Evolutionary conservation across 2,329 filamentous ascomycete species (phyloP).

Genomic region (Trichoderma koningii): DNA sequence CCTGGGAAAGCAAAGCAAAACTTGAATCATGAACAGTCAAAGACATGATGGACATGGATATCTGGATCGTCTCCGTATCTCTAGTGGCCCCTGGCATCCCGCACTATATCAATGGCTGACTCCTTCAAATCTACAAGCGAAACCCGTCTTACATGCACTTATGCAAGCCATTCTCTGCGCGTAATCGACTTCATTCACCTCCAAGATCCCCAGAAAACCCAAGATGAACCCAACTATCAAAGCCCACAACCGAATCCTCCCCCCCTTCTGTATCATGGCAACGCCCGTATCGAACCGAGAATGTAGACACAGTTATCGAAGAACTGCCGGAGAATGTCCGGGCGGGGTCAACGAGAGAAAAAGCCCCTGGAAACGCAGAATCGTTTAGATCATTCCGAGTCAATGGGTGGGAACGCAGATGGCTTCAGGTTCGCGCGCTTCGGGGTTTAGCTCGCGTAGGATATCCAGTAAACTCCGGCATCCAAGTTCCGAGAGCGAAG

Average conservation of each 20-base stretch:
- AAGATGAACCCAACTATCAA: not conserved
- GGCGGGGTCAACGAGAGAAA: conserved; percentile 3
- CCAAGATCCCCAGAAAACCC: rapidly evolving
- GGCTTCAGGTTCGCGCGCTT: not conserved
- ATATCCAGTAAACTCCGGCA: not conserved
- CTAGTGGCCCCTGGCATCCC: too few species aligned
- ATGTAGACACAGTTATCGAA: not conserved
- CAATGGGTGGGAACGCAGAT: not conserved
- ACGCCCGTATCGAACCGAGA: not conserved
- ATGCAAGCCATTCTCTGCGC: too few species aligned
- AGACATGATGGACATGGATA: too few species aligned
- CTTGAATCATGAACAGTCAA: too few species aligned
- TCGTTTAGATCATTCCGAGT: not conserved
- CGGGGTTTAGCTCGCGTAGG: conserved; percentile 2
- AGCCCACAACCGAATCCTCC: not conserved
- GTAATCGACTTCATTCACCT: too few species aligned
- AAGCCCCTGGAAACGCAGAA: not conserved
- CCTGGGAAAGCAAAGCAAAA: too few species aligned
- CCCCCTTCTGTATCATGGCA: not conserved
- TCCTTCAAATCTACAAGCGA: too few species aligned
- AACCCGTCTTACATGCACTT: too few species aligned
- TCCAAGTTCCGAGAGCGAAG: not conserved
- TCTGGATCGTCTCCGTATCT: too few species aligned
- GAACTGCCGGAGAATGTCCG: not conserved
- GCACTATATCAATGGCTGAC: too few species aligned